Percentiles rank a stretch among this genome's conserved stretches.
Conservation (phyloP, 257 asterid genomes). For the Fraxinus americana region DNA sequence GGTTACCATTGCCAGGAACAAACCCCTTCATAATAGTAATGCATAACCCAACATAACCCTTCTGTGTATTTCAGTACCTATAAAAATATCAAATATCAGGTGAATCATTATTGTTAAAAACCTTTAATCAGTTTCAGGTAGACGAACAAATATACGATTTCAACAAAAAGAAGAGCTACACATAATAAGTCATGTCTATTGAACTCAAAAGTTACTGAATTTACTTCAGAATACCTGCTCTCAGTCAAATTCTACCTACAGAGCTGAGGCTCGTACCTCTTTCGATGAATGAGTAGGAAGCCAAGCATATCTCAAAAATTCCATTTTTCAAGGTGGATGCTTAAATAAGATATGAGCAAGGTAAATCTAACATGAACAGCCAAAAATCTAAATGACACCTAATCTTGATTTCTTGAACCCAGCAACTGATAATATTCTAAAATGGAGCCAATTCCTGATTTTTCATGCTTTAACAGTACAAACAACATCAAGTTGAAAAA, state of each 20-base stretch:
- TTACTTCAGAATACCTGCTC: background rate
- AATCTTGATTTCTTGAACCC: constrained; percentile 13
- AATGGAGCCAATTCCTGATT: constrained; percentile 10
- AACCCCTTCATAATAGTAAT: constrained; percentile 94
- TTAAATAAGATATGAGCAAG: background rate
- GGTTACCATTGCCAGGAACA: constrained; percentile 95
- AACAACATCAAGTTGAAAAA: constrained; percentile 32
- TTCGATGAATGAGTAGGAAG: background rate
- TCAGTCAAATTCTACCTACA: background rate
- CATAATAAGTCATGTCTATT: background rate
- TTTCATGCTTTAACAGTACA: constrained; percentile 13
- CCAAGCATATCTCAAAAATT: background rate
- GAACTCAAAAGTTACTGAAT: background rate
- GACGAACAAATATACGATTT: background rate
- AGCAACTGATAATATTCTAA: background rate
- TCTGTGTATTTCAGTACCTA: constrained; percentile 88
- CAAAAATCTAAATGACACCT: background rate
- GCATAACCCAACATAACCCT: constrained; percentile 99
- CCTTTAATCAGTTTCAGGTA: background rate
- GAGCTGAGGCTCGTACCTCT: background rate
- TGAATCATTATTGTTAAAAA: constrained; percentile 1
- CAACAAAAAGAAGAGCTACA: background rate
- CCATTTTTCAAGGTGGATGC: background rate
- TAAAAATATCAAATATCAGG: constrained; percentile 24
- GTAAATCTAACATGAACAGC: background rate